phyloP scores from a whole-genome alignment of 2,329 filamentous ascomycete genomes.

The Aureobasidium musti region DNA sequence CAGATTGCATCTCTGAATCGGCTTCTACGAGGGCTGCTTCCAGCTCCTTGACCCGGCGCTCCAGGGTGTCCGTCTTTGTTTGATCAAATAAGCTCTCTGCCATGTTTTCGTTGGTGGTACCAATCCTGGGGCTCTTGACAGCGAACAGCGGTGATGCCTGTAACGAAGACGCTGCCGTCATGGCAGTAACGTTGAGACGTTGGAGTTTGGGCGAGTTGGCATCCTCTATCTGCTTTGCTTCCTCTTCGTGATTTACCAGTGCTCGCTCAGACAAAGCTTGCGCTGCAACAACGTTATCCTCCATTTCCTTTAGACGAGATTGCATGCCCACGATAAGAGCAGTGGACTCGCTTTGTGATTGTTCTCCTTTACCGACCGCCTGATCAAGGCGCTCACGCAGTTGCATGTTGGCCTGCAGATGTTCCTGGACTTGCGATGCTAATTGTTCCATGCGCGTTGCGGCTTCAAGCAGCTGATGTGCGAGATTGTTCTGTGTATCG shows the following conservation, averaged over 20 bases:
- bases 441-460: constrained; percentile 78
- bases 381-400: constrained; percentile 75
- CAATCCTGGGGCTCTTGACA: constrained; percentile 60
- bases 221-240: constrained; percentile 73
- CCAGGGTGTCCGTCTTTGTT: constrained; percentile 39
- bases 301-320: constrained; percentile 73
- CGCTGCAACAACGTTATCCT: constrained; percentile 79
- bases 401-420: constrained; percentile 74
- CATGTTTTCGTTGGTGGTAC: constrained; percentile 62
- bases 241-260: constrained; percentile 80
- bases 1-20: constrained; percentile 79
- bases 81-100: constrained; percentile 29
- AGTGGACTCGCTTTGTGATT: constrained; percentile 77
- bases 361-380: constrained; percentile 80
- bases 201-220: constrained; percentile 75
- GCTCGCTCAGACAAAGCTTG: constrained; percentile 86
- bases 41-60: constrained; percentile 77
- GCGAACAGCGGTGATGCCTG: constrained; percentile 50
- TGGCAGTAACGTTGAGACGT: constrained; percentile 61
- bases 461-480: constrained; percentile 70
- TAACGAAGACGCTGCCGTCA: constrained; percentile 61
- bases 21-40: constrained; percentile 77
- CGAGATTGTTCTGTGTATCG: constrained; percentile 63
- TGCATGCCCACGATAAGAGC: constrained; percentile 83
- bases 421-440: constrained; percentile 73